Conservation (phyloP, 2,329 filamentous ascomycete genomes). For the Diaporthe caulivora region DNA sequence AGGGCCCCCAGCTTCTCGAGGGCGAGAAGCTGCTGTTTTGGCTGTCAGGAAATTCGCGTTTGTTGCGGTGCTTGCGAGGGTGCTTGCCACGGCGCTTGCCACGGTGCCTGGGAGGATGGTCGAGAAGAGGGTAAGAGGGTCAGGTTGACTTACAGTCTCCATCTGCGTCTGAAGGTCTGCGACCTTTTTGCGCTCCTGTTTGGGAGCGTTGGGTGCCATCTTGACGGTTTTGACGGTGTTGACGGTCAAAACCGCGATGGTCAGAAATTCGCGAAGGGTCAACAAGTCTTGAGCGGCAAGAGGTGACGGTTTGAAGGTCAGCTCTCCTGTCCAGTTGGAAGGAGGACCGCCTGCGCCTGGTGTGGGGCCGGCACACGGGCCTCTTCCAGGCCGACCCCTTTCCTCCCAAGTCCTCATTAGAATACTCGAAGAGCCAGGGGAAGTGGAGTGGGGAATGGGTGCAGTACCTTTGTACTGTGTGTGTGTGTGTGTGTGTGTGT, state of each 20-base stretch:
- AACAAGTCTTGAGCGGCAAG: not conserved
- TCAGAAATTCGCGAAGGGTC: slow-evolving; percentile 6
- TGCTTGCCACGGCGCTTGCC: not conserved
- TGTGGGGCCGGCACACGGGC: not conserved
- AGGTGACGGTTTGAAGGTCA: not conserved
- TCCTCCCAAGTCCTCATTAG: not conserved
- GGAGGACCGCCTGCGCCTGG: not conserved
- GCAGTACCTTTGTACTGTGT: not conserved
- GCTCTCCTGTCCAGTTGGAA: not conserved
- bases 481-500: too few relatives aligned
- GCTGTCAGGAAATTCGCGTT: not conserved
- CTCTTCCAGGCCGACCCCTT: not conserved
- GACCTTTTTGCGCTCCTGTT: slow-evolving; percentile 1
- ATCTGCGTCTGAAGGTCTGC: not conserved
- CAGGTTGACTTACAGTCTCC: slow-evolving; percentile 22
- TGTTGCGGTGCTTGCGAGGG: not conserved
- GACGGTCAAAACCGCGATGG: not conserved
- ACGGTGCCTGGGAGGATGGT: not conserved
- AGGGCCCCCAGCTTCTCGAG: slow-evolving; percentile 27
- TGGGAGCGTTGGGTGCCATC: not conserved
- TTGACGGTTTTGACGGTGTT: not conserved
- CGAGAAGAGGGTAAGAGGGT: too few relatives aligned
- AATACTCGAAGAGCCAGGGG: too few relatives aligned
- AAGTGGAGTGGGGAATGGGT: not conserved
- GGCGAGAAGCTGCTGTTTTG: slow-evolving; percentile 29